Conservation (phyloP, 2,329 filamentous ascomycete species). For the Penicillium sp. region DNA sequence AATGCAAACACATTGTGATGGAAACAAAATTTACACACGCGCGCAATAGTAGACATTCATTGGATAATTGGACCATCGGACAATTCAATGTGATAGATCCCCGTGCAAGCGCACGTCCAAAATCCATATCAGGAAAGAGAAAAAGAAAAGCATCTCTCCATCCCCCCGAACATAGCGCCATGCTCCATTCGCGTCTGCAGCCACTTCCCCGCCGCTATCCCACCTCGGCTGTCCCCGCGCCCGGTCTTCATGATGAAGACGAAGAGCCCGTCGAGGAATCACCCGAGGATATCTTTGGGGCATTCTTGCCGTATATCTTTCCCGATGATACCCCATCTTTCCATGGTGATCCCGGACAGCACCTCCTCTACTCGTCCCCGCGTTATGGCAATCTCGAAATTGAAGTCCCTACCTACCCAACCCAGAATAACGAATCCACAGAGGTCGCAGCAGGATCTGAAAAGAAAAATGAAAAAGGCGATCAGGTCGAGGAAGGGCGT, state of each 20-base stretch:
- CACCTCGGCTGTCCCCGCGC: conserved; percentile 12
- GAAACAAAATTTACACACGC: too few relatives aligned
- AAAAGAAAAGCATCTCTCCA: too few relatives aligned
- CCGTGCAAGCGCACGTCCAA: too few relatives aligned
- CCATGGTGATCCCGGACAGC: conserved; percentile 50
- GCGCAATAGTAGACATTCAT: too few relatives aligned
- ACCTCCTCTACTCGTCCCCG: conserved; percentile 47
- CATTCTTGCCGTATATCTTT: conserved; percentile 51
- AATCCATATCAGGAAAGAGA: too few relatives aligned
- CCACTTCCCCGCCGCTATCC: conserved; percentile 25
- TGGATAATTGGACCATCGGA: too few relatives aligned
- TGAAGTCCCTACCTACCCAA: conserved; percentile 41
- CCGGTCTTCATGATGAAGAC: conserved; percentile 17
- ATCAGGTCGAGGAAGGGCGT: conserved; percentile 43
- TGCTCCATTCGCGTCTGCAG: conserved; percentile 30
- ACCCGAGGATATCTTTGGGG: conserved; percentile 50
- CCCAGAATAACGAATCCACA: conserved; percentile 25
- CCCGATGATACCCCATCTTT: conserved; percentile 51
- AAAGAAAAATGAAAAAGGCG: conserved; percentile 7
- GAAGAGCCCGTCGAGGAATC: conserved; percentile 22
- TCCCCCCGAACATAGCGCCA: conserved; percentile 6
- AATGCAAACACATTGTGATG: too few relatives aligned
- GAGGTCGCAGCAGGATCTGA: conserved; percentile 13
- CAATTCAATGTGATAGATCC: too few relatives aligned
- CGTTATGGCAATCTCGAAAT: conserved; percentile 39